Base-by-base conservation (phyloP, 2,329 filamentous ascomycete species). In the Thelonectria blattea region DNA sequence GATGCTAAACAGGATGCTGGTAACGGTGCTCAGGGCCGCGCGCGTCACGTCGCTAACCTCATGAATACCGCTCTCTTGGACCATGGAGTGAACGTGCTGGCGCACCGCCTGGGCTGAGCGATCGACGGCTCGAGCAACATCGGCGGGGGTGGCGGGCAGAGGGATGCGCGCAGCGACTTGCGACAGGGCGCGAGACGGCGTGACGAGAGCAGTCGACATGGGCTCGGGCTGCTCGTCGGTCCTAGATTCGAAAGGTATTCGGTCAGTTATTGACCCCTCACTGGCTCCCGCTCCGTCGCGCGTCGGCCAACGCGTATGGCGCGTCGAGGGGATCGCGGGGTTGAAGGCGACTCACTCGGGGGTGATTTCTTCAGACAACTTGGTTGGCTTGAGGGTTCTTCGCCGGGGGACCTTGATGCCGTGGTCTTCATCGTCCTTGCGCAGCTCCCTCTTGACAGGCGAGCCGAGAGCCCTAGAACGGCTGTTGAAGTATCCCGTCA, bases 131-230 rank as follows among this genome's bases (percentile, higher is more conserved):
- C 89, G 82, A 41, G 89, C 91, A 37, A 96, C 88, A 62, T 90
- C 87, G 42, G 91, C 88, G 6, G 93, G 93, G 2, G 92, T 93
- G 9, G 92, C 88, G 20, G 92, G 92, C 52, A 96, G 81, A n/a
- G 88, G 85, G 52, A 93, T 85, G 70, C 86, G 88, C 59, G 80
- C 73, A 62, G 80, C 75, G 60, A 85, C 83, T 52, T 85, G 80
- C 12, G 82, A 79, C 52, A 87, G 74, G 46, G 81, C 81, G 68
- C 83, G 84, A 22, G 76, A 79, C 15, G 83, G 80, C 54, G 82
- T 78, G 68, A 80, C 71, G 62, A 83, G 69, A 66, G 84, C 78
- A 53, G 79, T 78, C 42, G 83, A 76, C 62, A 77, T 66, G 61
- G 72, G 74, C 49, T 66, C 69, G 37, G 68, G 68, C 51, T 75